A percentile compares a stretch with the other conserved stretches of the same genome.
These are phyloP conservation scores for Globisporangium canariense DNA, from an alignment of 352 stramenopile genomes.

Conservation along the genomic window DNA sequence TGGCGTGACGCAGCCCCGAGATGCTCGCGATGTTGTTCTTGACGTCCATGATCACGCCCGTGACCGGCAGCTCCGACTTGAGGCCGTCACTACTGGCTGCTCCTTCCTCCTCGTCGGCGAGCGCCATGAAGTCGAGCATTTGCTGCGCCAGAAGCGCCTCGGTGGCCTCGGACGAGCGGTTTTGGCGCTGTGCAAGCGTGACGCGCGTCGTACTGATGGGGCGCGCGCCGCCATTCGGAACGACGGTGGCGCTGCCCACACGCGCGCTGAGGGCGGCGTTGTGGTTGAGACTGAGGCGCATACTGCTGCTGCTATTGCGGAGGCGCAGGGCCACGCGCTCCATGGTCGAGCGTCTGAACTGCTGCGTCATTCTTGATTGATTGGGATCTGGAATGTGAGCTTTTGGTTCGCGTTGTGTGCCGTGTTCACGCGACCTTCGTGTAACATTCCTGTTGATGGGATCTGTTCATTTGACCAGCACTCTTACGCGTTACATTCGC, in stretches of 20 bases:
- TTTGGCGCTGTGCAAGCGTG: constrained; percentile 13
- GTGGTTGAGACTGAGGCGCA: neutral
- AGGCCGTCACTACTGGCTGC: neutral
- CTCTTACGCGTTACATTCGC: neutral
- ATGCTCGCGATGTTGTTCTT: constrained; percentile 72
- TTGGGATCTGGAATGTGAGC: neutral
- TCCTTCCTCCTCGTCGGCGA: constrained; percentile 23
- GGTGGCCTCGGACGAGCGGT: constrained; percentile 31
- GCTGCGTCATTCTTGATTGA: constrained; percentile 8
- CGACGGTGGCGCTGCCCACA: neutral
- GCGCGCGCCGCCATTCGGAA: neutral
- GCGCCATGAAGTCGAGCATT: constrained; percentile 63
- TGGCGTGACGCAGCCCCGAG: constrained; percentile 67
- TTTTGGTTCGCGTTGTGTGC: neutral
- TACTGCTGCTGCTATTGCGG: neutral
- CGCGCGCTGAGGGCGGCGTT: neutral
- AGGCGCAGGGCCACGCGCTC: constrained; percentile 12
- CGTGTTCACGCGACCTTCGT: too few species aligned
- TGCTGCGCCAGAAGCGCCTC: constrained; percentile 64
- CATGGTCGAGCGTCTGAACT: constrained; percentile 8
- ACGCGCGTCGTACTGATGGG: constrained; percentile 20
- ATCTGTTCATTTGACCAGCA: neutral
- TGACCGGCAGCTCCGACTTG: constrained; percentile 29
- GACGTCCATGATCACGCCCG: constrained; percentile 58
- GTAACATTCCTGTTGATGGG: too few species aligned